Base-by-base conservation (phyloP, 306 rosid genomes). In the Cercis canadensis region DNA sequence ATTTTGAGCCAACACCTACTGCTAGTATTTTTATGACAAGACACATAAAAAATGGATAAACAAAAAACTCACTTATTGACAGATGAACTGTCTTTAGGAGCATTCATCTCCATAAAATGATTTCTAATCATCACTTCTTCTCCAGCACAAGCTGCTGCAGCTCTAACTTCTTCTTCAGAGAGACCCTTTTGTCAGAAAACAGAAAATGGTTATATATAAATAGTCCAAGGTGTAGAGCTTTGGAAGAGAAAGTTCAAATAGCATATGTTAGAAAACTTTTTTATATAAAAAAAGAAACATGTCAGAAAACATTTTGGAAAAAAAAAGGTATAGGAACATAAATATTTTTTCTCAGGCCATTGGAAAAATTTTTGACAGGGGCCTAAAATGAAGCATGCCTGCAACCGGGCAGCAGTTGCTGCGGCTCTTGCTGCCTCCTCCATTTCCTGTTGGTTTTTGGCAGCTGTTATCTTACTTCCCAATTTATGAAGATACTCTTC, bases 141-240 rank as follows among this genome's bases (percentile, higher is more conserved):
- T 67, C 98, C 97, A 66, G 98, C 98, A 90, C 97, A 94, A 69
- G 96, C 78, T 33, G 98, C 96, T 57, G 95, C 96, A 0, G 69
- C 90, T 86, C 96, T 87, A 67, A 94, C 95, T 89, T 94, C 98
- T 89, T 94, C 98, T 85, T 94, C 98, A 6, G 96, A 89, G 64
- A 94, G 97, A 69, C 97, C 98, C 98, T 94, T 79, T 77, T 67
- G 69, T 73, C 77, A 77, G 78, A 49, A 78, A 69, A 79, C 40
- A 76, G 57, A 68, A 37, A 59, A 67, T 32, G 41, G 33, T 73
- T 81, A 78, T 51, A 72, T 18, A 49, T 55, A 37, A 17, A 36
- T 31, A 62, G 62, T 41, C 53, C 47, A 15, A 65, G 41, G 14
- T 8, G 11, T 45, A 6, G 6, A 24, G 29, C 3, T 68, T 9